Evolutionary conservation across 371 early-diverging fungal species (phyloP).

Genomic region (Mucor velutinosus): DNA sequence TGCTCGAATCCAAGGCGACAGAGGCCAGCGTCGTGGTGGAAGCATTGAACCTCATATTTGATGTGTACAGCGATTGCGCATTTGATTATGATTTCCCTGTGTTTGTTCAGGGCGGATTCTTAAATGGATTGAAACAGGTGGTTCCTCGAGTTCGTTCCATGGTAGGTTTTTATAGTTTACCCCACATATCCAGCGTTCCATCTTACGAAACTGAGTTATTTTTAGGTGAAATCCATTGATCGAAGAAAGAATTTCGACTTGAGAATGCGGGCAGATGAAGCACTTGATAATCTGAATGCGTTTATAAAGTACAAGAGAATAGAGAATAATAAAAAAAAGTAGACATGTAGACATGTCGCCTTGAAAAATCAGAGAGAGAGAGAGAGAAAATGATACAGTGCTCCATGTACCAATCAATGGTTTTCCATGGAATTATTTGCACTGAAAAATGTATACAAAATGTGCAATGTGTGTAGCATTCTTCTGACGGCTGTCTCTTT

Average conservation of each 20-base stretch:
- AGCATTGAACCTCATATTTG: constrained; percentile 79
- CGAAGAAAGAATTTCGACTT: constrained; percentile 70
- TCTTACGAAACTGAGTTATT: constrained; percentile 2
- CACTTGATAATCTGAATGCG: constrained; percentile 73
- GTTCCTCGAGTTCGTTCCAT: constrained; percentile 52
- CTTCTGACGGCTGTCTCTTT: not conserved
- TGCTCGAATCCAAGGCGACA: constrained; percentile 32
- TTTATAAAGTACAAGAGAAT: constrained; percentile 84
- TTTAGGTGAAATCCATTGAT: constrained; percentile 69
- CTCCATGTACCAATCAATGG: constrained; percentile 2
- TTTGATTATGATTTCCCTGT: constrained; percentile 88
- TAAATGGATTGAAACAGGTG: constrained; percentile 58
- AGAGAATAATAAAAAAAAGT: constrained; percentile 22
- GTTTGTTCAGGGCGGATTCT: constrained; percentile 70
- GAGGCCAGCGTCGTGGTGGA: constrained; percentile 63
- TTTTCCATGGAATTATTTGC: not conserved
- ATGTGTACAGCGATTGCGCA: constrained; percentile 82
- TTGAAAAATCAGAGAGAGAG: not conserved
- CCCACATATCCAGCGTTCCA: not conserved
- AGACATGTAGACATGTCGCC: not conserved
- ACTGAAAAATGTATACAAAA: no score
- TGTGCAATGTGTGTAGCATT: not conserved
- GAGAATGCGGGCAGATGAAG: constrained; percentile 80
- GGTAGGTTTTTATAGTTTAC: constrained; percentile 28
- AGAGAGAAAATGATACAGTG: not conserved